These are phyloP conservation scores for Mycena indigotica DNA, from an alignment of 768 basidiomycete genomes.

Conservation along the genomic window DNA sequence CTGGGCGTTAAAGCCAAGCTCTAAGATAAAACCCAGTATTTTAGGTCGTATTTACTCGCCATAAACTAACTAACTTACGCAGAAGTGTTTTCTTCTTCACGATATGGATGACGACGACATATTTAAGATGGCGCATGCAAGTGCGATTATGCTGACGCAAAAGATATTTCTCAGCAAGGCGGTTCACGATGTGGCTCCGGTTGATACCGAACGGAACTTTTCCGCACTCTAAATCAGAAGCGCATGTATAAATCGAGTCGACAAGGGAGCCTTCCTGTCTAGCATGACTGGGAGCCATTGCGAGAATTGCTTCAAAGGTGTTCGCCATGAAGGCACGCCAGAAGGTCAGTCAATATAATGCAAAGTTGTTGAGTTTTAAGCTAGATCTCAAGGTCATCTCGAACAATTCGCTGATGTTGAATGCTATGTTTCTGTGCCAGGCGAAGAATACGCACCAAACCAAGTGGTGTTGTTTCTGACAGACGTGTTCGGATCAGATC, in stretches of 20 bases:
- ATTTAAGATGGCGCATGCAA: no score
- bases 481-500: slow-evolving; percentile 42
- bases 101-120: no score
- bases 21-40: slow-evolving; percentile 1
- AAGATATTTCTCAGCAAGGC: no score
- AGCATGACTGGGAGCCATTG: slow-evolving; percentile 12
- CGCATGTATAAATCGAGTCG: not conserved
- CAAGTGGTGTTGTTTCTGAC: slow-evolving; percentile 45
- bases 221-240: not conserved
- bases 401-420: slow-evolving; percentile 39
- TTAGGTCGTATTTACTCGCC: no score
- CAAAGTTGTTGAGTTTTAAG: no score
- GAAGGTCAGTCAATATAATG: slow-evolving; percentile 6
- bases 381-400: slow-evolving; percentile 23
- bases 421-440: slow-evolving; percentile 43
- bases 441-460: slow-evolving; percentile 38
- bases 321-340: slow-evolving; percentile 26
- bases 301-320: slow-evolving; percentile 31
- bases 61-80: no score
- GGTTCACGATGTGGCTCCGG: no score
- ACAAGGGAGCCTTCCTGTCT: not conserved
- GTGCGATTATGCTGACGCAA: no score
- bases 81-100: no score
- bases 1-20: slow-evolving; percentile 12
- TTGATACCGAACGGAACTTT: not conserved